Conservation (phyloP, 2,329 filamentous ascomycete genomes). For the Endocalyx cinctus region DNA sequence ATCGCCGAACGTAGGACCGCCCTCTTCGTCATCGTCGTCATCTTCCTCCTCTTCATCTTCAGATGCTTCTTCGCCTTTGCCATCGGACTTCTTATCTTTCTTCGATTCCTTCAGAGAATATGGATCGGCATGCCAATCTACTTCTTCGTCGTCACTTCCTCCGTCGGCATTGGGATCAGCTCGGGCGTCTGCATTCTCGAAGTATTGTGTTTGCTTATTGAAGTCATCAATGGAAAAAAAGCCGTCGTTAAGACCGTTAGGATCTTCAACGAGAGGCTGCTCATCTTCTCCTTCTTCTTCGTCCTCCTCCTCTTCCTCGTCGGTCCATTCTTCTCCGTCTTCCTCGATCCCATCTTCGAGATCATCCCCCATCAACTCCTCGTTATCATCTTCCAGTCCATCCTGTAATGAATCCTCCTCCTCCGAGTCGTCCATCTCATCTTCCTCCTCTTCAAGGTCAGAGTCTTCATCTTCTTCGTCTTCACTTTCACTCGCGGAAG, state of each 20-base stretch:
- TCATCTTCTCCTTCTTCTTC: constrained; percentile 45
- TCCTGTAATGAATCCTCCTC: constrained; percentile 30
- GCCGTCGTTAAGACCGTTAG: constrained; percentile 86
- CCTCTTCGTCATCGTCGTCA: constrained; percentile 65
- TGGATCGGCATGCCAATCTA: constrained; percentile 85
- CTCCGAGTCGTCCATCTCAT: constrained; percentile 29
- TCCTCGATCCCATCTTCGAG: constrained; percentile 23
- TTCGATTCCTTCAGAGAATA: constrained; percentile 36
- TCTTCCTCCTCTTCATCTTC: constrained; percentile 35
- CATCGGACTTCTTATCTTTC: constrained; percentile 29
- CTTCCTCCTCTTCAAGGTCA: constrained; percentile 30
- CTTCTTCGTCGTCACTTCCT: constrained; percentile 76
- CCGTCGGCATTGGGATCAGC: constrained; percentile 71
- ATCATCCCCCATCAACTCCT: constrained; percentile 21
- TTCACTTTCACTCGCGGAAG: constrained; percentile 12
- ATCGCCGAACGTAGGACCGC: constrained; percentile 79
- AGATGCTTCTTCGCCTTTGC: constrained; percentile 36
- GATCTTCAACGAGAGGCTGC: constrained; percentile 63
- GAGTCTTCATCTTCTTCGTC: constrained; percentile 26
- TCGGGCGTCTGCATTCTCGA: constrained; percentile 78
- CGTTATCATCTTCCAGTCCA: constrained; percentile 23
- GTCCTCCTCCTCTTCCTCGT: constrained; percentile 43
- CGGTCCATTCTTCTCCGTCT: constrained; percentile 32
- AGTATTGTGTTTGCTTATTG: constrained; percentile 86
- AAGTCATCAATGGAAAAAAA: constrained; percentile 98